phyloP scores from a whole-genome alignment of 441 rosid genomes.

The Aleurites moluccanus region DNA sequence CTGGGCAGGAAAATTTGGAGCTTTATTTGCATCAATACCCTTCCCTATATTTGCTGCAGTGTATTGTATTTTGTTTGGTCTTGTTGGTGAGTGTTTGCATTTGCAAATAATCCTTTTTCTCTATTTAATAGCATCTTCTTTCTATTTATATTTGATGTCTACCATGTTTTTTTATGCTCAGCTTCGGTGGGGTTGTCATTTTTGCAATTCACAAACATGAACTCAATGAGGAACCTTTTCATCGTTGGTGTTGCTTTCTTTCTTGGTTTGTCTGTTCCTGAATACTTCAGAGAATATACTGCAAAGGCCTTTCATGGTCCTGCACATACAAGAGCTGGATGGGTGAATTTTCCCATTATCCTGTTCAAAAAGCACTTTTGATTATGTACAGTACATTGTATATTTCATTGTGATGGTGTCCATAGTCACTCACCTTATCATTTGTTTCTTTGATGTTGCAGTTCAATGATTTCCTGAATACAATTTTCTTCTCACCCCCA shows the following conservation, averaged over 20 bases:
- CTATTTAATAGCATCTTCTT: background rate
- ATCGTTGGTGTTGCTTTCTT: conserved; percentile 83
- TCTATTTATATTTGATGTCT: conserved; percentile 11
- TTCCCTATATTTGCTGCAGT: conserved; percentile 93
- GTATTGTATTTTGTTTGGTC: conserved; percentile 89
- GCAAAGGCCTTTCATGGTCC: conserved; percentile 90
- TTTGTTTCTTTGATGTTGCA: conserved; percentile 30
- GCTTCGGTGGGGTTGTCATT: conserved; percentile 98
- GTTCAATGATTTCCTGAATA: conserved; percentile 98
- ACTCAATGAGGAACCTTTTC: conserved; percentile 96
- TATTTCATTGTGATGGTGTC: background rate
- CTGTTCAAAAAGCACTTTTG: background rate
- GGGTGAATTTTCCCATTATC: conserved; percentile 49
- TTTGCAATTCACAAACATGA: conserved; percentile 99
- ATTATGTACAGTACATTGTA: too few species aligned
- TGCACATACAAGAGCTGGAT: conserved; percentile 84
- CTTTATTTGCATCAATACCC: conserved; percentile 96
- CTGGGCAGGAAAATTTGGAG: conserved; percentile 87
- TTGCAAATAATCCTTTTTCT: background rate
- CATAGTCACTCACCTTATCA: background rate
- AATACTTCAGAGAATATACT: conserved; percentile 85
- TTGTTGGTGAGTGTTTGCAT: conserved; percentile 60
- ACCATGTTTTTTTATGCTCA: conserved; percentile 35
- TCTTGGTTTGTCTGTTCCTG: conserved; percentile 88
- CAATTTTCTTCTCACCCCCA: conserved; percentile 92